phyloP scores from a whole-genome alignment of 192 early-diverging fungal species.

The Entomortierella beljakovae region DNA sequence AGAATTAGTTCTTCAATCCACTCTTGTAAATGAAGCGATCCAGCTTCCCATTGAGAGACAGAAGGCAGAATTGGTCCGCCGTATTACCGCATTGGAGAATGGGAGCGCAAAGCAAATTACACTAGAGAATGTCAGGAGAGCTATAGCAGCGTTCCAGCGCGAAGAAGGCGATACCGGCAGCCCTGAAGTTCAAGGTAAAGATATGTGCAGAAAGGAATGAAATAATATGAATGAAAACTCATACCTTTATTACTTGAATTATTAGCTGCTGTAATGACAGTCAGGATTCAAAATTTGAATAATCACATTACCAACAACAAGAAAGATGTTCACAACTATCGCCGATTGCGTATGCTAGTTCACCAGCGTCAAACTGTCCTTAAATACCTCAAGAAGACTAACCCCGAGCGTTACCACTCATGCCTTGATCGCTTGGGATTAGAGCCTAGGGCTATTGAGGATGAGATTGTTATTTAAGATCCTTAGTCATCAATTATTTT shows the following conservation, averaged over 20 bases:
- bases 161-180: slow-evolving; percentile 88
- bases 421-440: slow-evolving; percentile 79
- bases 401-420: slow-evolving; percentile 73
- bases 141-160: slow-evolving; percentile 83
- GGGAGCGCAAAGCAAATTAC: slow-evolving; percentile 78
- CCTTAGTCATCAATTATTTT: background rate
- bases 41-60: slow-evolving; percentile 56
- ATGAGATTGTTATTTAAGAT: slow-evolving; percentile 68
- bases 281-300: slow-evolving; percentile 88
- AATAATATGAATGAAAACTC: background rate
- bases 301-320: slow-evolving; percentile 80
- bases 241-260: background rate
- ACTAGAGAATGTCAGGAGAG: slow-evolving; percentile 79
- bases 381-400: slow-evolving; percentile 86
- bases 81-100: slow-evolving; percentile 86
- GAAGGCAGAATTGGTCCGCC: slow-evolving; percentile 74
- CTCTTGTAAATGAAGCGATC: slow-evolving; percentile 35
- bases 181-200: slow-evolving; percentile 90
- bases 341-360: slow-evolving; percentile 80
- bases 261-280: slow-evolving; percentile 89
- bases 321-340: slow-evolving; percentile 94
- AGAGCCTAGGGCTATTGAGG: slow-evolving; percentile 72
- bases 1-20: slow-evolving; percentile 34
- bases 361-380: slow-evolving; percentile 88
- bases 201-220: no score